Percentiles rank a stretch among this genome's conserved stretches.
Conservation (phyloP, 1,284 basidiomycete species). For the Ustilago curta region DNA sequence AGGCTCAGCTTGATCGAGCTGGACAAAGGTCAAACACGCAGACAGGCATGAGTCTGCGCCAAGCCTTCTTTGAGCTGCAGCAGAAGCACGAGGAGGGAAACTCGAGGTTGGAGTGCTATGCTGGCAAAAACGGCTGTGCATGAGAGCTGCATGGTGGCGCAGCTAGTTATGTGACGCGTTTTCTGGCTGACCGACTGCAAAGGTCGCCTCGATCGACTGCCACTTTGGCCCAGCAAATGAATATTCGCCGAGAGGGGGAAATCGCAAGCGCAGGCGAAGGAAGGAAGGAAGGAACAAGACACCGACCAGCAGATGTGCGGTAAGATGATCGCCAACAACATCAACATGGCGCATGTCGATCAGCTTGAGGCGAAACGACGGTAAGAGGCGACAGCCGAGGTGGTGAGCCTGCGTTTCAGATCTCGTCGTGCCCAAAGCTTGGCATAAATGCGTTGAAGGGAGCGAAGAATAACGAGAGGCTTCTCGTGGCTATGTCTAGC, state of each 20-base stretch:
- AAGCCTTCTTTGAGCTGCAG: conserved; percentile 32
- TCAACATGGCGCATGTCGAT: not conserved
- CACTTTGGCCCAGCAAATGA: no score
- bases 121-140: no score
- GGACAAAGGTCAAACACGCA: conserved; percentile 1
- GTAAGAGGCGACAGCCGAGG: conserved; percentile 4
- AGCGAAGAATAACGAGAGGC: not conserved
- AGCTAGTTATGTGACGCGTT: no score
- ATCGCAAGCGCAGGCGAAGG: not conserved
- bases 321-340: not conserved
- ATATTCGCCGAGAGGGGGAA: not conserved
- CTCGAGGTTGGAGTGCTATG: no score
- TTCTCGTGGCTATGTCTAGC: not conserved
- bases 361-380: conserved; percentile 3
- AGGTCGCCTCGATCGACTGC: no score
- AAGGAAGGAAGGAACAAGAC: not conserved
- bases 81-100: no score
- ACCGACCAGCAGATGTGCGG: not conserved
- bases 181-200: no score
- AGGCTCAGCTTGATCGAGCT: not conserved
- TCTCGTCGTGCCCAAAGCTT: conserved; percentile 4
- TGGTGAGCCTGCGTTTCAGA: conserved; percentile 2
- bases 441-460: not conserved
- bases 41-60: conserved; percentile 28
- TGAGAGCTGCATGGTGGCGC: no score